Percentiles rank a stretch among this genome's conserved stretches.
phyloP scores from a whole-genome alignment of 192 early-diverging fungal genomes.

The Coemansia sp. region DNA sequence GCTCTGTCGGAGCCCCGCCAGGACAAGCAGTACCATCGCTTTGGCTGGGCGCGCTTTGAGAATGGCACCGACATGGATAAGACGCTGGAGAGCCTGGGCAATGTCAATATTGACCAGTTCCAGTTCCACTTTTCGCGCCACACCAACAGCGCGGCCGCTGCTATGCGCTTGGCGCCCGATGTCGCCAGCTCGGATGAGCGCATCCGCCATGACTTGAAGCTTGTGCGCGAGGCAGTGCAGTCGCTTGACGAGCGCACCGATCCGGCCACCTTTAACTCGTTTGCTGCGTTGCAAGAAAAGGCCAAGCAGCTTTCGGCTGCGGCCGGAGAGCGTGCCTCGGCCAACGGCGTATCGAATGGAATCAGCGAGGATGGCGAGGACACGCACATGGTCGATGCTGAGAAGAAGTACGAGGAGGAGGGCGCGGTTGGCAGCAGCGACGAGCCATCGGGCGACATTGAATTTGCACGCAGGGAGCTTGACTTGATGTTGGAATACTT shows the following conservation, averaged over 20 bases:
- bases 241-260: slow-evolving; percentile 46
- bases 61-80: slow-evolving; percentile 79
- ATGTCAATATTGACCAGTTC: slow-evolving; percentile 56
- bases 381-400: slow-evolving; percentile 21
- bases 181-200: slow-evolving; percentile 67
- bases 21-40: slow-evolving; percentile 78
- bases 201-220: slow-evolving; percentile 72
- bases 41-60: slow-evolving; percentile 91
- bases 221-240: slow-evolving; percentile 53
- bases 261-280: slow-evolving; percentile 31
- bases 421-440: slow-evolving; percentile 2
- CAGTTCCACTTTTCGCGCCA: slow-evolving; percentile 54
- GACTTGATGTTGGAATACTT: slow-evolving; percentile 86
- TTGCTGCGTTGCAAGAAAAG: slow-evolving; percentile 32
- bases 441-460: slow-evolving; percentile 18
- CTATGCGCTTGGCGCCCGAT: slow-evolving; percentile 64
- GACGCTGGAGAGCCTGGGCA: slow-evolving; percentile 63
- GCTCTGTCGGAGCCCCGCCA: slow-evolving; percentile 83
- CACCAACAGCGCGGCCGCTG: slow-evolving; percentile 29
- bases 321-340: slow-evolving; percentile 18
- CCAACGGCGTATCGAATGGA: slow-evolving; percentile 31
- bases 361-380: slow-evolving; percentile 15
- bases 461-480: slow-evolving; percentile 48
- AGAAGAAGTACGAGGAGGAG: slow-evolving; percentile 13
- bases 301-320: slow-evolving; percentile 30